A percentile compares a stretch with the other conserved stretches of the same genome.
phyloP scores from a whole-genome alignment of 2,329 filamentous ascomycete genomes.

The Waltergamsia citrina region DNA sequence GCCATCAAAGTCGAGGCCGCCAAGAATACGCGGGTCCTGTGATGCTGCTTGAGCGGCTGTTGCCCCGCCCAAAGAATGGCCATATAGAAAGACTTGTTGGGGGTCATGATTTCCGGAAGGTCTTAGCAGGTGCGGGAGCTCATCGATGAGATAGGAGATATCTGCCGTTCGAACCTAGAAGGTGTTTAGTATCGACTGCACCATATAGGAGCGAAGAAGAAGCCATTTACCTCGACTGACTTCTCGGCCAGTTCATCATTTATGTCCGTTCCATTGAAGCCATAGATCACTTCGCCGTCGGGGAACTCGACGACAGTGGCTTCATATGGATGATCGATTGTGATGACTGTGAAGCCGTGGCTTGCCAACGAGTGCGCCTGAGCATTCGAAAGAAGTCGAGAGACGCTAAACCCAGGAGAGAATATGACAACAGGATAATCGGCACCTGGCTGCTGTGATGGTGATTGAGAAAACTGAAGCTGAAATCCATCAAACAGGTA shows the following conservation, averaged over 20 bases:
- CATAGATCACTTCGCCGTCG: slow-evolving; percentile 22
- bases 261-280: slow-evolving; percentile 8
- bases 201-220: neutral
- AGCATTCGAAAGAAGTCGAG: slow-evolving; percentile 30
- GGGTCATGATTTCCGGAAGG: slow-evolving; percentile 12
- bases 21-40: slow-evolving; percentile 19
- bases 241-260: slow-evolving; percentile 9
- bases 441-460: too few relatives aligned
- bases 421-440: slow-evolving; percentile 35
- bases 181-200: too few relatives aligned
- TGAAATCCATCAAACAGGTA: too few relatives aligned
- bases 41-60: slow-evolving; percentile 20
- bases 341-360: slow-evolving; percentile 33
- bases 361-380: slow-evolving; percentile 35
- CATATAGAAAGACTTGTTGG: slow-evolving; percentile 20
- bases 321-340: slow-evolving; percentile 40
- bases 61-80: slow-evolving; percentile 29
- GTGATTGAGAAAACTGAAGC: too few relatives aligned
- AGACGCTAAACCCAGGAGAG: slow-evolving; percentile 32
- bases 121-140: slow-evolving; percentile 14
- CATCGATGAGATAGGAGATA: slow-evolving; percentile 23
- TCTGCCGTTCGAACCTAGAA: slow-evolving; percentile 23
- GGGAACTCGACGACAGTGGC: slow-evolving; percentile 33
- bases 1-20: slow-evolving; percentile 31
- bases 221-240: slow-evolving; percentile 8